Percentiles rank a stretch among this genome's conserved stretches.
phyloP scores from a whole-genome alignment of 441 rosid genomes.

The Theobroma grandiflorum region DNA sequence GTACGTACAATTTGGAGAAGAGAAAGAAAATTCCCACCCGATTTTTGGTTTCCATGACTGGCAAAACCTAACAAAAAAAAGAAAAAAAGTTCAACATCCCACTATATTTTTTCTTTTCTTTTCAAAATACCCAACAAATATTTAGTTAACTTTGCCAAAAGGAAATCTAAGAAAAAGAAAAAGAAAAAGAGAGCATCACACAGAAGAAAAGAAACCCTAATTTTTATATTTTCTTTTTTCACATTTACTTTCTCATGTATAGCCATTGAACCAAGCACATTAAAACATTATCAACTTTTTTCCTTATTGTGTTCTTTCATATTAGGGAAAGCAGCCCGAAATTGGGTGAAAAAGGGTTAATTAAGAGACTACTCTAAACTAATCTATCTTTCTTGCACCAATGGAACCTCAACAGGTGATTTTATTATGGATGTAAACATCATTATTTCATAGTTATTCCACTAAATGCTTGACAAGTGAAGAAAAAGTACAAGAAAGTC shows the following conservation, averaged over 20 bases:
- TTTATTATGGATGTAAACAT: neutral
- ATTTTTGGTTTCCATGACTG: neutral
- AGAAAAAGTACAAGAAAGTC: neutral
- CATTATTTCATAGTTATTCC: neutral
- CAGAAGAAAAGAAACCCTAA: neutral
- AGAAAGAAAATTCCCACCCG: neutral
- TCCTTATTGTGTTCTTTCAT: neutral
- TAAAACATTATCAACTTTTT: neutral
- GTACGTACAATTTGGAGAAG: neutral
- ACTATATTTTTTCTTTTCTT: neutral
- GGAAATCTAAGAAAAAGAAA: neutral
- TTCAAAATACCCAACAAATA: neutral
- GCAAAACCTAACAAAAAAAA: neutral
- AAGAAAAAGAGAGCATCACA: neutral
- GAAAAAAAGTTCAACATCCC: neutral
- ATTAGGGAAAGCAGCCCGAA: neutral
- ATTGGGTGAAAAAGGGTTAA: neutral
- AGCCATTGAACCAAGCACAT: neutral
- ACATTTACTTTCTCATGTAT: neutral
- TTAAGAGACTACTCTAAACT: neutral
- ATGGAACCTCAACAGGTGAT: neutral
- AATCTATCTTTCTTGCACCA: neutral
- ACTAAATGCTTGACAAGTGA: neutral
- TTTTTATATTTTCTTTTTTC: neutral
- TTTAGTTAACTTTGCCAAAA: neutral